Evolutionary conservation across 306 rosid genomes (phyloP), one percentile per base, ranked within the genome.

Genomic region (Gillenia trifoliata): DNA sequence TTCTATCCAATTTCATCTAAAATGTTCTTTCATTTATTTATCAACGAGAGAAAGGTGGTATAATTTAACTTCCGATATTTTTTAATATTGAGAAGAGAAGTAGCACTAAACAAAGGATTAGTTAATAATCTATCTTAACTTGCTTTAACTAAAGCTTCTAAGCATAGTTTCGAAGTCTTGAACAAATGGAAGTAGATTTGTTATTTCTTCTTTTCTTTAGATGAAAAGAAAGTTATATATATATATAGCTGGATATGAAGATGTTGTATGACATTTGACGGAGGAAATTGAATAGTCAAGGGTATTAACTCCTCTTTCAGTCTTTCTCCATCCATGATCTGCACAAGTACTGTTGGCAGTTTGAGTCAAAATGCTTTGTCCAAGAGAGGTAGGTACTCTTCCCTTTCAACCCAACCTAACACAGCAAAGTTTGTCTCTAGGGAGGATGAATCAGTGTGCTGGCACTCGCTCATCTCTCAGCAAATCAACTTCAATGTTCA

Each of bases 391-490:
- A 79, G 74, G 71, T 31, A 73, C 79, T 54, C 49, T 82, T 71
- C 29, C 29, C 63, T 80, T 84, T 81, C 76, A 66, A 83, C 66
- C 85, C 85, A 79, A 74, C 83, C 81, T 56, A 84, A 68, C 83
- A 85, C 16, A 83, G 66, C 72, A 63, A 50, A 72, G 38, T 69
- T 15, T 88, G 92, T 85, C 90, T 78, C 69, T 72, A 75, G 93
- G 91, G 91, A 88, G 90, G 92, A 86, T 86, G 91, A 75, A 89
- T 76, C 89, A 64, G 19, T 89, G 86, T 66, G 87, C 91, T 83
- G 89, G 75, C 86, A 11, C 38, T 52, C 78, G 50, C 29, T 87
- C 71, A 81, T 79, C 69, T 83, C 66, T 77, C 36, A 40, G 20
- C 43, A 15, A 60, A 29, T 65, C 64, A 45, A 55, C 71, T 36